A percentile compares a stretch with the other conserved stretches of the same genome.
Conservation (phyloP, 169 alveolate genomes). For the Hammondia hammondi region DNA sequence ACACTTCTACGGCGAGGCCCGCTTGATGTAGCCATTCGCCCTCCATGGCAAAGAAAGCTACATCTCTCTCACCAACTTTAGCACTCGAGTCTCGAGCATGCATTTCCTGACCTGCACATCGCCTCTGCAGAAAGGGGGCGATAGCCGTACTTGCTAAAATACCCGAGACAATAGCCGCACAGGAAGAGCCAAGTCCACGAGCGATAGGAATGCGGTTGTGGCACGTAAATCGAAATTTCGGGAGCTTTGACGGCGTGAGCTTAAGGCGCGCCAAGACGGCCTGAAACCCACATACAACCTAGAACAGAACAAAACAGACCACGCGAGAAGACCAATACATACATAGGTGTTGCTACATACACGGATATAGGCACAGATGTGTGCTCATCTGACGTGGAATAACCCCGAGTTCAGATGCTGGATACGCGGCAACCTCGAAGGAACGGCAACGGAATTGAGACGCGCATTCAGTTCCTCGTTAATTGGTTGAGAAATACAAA, state of each 20-base stretch:
- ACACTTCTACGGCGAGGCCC: background rate
- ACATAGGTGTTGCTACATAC: background rate
- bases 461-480: too few species aligned
- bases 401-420: too few species aligned
- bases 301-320: background rate
- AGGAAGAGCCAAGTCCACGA: constrained; percentile 26
- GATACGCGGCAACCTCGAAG: too few species aligned
- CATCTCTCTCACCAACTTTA: background rate
- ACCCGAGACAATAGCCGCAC: constrained; percentile 43
- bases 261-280: background rate
- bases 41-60: background rate
- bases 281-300: background rate
- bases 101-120: background rate
- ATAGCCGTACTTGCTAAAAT: constrained; percentile 12
- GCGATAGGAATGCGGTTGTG: constrained; percentile 31
- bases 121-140: constrained; percentile 21
- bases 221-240: constrained; percentile 9
- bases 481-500: too few species aligned
- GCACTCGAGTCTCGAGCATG: background rate
- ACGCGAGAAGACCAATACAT: background rate
- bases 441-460: too few species aligned
- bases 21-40: background rate
- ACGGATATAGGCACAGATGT: background rate
- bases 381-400: background rate
- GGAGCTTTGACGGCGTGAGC: background rate